Base-by-base conservation (phyloP, 208 protist genomes). In the Trypanosoma rangeli region DNA sequence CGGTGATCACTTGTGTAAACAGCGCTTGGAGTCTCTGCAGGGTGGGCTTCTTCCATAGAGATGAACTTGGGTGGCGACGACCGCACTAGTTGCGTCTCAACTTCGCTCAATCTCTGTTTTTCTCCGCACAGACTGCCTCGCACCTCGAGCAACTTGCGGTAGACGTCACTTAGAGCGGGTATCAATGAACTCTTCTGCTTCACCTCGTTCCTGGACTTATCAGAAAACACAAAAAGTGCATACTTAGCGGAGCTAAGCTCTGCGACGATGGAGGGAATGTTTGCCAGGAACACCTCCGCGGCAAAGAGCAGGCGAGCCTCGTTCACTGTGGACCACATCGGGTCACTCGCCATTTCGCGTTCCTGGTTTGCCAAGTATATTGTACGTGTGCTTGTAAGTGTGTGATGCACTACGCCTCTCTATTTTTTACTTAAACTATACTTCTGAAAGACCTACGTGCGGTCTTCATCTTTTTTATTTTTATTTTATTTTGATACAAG, bases 221-320 rank as follows among this genome's bases (percentile, higher is more conserved):
- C 78, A 0, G 84, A 85, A 49, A 93, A 84, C 57, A 82, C 88
- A 29, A 93, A 71, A 9, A 93, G 74, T 1, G 87, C 70, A 71
- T 93, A 87, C 61, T 87, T 87, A n/a, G 84, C 79, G 3, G 84
- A 90, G 59, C 76, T 76, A 24, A 93, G 73, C 44, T 93, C 87
- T 18, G 84, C 62, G 31, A 90, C 63, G 31, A 93, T 69, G 13
- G 71, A 68, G 0, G 84, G 79, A 52, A 82, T 85, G 58, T 93
- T 93, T 15, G 80, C 82, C 16, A 93, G 67, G n/a, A 93, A 54
- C 0, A 93, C 66, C 63, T 93, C 84, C 0, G 67, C 68, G 54
- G 82, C 83, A 44, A 93, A 90, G 16, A 90, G 39, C 2, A 93
- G 78, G 22, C 82, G 74, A n/a, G 64, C 71, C 62, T 87, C 76